These are phyloP conservation scores for Takakia lepidozioides DNA, from an alignment of 225 moss, liverwort and hornwort genomes.

Conservation along the genomic window DNA sequence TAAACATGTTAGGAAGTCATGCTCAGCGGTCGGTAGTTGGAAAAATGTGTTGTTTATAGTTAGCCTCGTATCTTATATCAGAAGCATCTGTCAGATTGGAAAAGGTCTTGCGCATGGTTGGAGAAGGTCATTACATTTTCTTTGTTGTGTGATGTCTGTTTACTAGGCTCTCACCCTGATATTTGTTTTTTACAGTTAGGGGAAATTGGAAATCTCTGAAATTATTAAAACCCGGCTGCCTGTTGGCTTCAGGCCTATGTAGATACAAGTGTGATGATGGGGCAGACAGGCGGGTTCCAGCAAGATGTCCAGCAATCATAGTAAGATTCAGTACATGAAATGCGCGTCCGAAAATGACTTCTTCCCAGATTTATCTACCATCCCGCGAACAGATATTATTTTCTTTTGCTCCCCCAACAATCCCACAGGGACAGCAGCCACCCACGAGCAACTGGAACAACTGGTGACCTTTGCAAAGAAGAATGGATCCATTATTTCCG, in stretches of 20 bases:
- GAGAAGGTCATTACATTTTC: too few relatives aligned
- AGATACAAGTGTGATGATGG: conserved; percentile 98
- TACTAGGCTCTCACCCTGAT: too few relatives aligned
- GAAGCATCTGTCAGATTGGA: too few relatives aligned
- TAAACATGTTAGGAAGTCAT: too few relatives aligned
- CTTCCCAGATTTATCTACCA: conserved; percentile 70
- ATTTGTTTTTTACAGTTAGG: too few relatives aligned
- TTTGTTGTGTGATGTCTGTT: too few relatives aligned
- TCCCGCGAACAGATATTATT: conserved; percentile 74
- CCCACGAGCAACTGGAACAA: conserved; percentile 72
- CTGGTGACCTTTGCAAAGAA: conserved; percentile 78
- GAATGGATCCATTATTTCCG: conserved; percentile 92
- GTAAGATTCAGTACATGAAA: conserved; percentile 87
- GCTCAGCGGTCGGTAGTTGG: too few relatives aligned
- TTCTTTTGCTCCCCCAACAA: conserved; percentile 99
- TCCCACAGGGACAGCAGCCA: conserved; percentile 85
- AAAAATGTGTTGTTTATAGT: too few relatives aligned
- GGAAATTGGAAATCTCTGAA: too few relatives aligned
- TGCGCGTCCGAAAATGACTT: conserved; percentile 90
- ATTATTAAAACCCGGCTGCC: background rate
- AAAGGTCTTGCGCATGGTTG: too few relatives aligned
- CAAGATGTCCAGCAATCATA: conserved; percentile 64
- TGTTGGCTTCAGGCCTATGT: conserved; percentile 63
- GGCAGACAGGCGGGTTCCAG: conserved; percentile 84
- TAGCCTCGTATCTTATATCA: too few relatives aligned